These are phyloP conservation scores for Daldinia grandis DNA, from an alignment of 495 filamentous ascomycete genomes.

Conservation along the genomic window DNA sequence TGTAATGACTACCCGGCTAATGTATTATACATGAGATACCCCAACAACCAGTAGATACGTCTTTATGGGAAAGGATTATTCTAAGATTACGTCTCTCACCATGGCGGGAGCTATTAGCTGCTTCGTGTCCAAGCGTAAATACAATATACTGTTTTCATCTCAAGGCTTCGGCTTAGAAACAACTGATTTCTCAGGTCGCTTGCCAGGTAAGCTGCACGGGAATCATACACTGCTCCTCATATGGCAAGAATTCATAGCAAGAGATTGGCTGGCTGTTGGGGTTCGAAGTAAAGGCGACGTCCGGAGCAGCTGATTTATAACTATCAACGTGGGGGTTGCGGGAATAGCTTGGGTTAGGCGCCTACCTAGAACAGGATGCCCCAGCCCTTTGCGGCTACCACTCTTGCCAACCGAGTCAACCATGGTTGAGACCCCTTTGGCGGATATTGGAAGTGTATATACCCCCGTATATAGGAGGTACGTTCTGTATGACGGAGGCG, in stretches of 20 bases:
- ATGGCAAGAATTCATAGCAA: not conserved
- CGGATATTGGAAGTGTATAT: not conserved
- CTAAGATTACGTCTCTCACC: not conserved
- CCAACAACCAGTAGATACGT: not conserved
- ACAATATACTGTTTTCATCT: not conserved
- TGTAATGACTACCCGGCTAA: constrained; percentile 10
- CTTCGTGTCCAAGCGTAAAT: not conserved
- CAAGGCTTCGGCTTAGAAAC: not conserved
- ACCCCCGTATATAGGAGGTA: not conserved
- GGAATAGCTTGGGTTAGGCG: not conserved
- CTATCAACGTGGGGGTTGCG: not conserved
- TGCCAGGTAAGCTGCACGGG: no score
- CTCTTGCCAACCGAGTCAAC: not conserved
- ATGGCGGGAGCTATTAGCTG: not conserved
- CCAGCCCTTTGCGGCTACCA: not conserved
- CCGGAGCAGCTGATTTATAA: not conserved
- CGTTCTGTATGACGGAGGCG: not conserved
- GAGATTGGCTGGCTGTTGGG: not conserved
- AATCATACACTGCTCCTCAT: not conserved
- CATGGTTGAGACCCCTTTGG: not conserved
- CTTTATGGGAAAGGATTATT: not conserved
- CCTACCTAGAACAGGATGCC: not conserved
- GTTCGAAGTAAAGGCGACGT: not conserved
- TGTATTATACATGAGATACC: constrained; percentile 42
- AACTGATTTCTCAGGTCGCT: no score